phyloP scores from a whole-genome alignment of 306 rosid species.

The Hippophae tibetana region DNA sequence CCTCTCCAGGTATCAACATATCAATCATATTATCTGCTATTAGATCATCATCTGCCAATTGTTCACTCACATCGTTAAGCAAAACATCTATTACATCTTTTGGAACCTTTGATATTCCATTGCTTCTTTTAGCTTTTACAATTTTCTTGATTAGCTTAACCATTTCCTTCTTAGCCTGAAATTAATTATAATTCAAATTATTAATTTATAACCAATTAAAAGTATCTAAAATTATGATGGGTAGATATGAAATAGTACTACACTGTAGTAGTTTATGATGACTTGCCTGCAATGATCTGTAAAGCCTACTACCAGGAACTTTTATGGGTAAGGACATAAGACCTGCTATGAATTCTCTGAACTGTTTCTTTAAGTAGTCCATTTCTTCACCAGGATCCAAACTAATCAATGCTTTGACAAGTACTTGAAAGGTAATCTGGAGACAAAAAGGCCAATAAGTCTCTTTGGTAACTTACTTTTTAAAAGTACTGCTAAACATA shows the following conservation, averaged over 20 bases:
- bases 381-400: constrained; percentile 73
- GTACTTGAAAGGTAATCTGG: constrained; percentile 87
- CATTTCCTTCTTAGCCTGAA: constrained; percentile 95
- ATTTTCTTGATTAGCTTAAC: constrained; percentile 49
- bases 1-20: constrained; percentile 99
- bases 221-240: too few species aligned
- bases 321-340: constrained; percentile 84
- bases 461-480: constrained; percentile 25
- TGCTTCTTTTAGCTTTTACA: constrained; percentile 44
- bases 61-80: constrained; percentile 62
- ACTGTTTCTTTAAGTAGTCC: constrained; percentile 67
- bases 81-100: constrained; percentile 80
- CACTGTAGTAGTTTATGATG: background rate
- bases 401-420: constrained; percentile 75
- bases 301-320: constrained; percentile 75
- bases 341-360: constrained; percentile 84
- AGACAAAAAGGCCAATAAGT: constrained; percentile 23
- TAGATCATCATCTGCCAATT: constrained; percentile 48
- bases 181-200: background rate
- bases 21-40: constrained; percentile 91
- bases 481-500: constrained; percentile 19
- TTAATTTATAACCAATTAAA: too few species aligned
- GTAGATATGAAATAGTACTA: background rate
- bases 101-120: constrained; percentile 34
- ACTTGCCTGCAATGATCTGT: constrained; percentile 77